A percentile compares a stretch with the other conserved stretches of the same genome.
Evolutionary conservation across 495 filamentous ascomycete genomes (phyloP).

Genomic region (Penicillium samsonianum): DNA sequence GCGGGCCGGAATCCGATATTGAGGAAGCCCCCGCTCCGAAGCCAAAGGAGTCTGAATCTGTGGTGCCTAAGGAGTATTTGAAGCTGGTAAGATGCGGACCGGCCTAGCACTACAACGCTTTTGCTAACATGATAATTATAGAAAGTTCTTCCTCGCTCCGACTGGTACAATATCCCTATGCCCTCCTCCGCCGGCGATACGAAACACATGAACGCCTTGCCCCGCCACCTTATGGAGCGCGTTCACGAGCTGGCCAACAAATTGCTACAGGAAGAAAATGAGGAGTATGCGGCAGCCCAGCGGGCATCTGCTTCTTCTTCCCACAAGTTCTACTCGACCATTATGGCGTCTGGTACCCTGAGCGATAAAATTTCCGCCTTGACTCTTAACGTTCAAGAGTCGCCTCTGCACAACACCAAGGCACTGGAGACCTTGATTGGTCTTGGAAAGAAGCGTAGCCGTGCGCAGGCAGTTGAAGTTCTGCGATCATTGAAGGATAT

Average conservation of each 20-base stretch:
- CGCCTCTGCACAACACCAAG: constrained; percentile 87
- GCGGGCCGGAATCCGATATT: constrained; percentile 12
- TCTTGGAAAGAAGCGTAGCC: constrained; percentile 83
- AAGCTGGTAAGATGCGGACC: constrained; percentile 39
- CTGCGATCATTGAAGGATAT: constrained; percentile 91
- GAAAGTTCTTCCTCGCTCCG: constrained; percentile 74
- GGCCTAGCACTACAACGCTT: background rate
- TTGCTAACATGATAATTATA: constrained; percentile 38
- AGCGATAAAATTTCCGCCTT: constrained; percentile 96
- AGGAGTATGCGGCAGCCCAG: constrained; percentile 57
- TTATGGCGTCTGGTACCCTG: constrained; percentile 94
- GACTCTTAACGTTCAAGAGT: constrained; percentile 92
- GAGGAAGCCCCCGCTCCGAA: constrained; percentile 32
- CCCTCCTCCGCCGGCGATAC: constrained; percentile 52
- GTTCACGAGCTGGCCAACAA: constrained; percentile 73
- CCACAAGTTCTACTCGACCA: constrained; percentile 90
- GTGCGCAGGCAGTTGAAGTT: constrained; percentile 91
- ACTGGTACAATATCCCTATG: constrained; percentile 77
- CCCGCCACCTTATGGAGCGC: constrained; percentile 63
- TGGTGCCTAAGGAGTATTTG: constrained; percentile 35
- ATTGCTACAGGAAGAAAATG: constrained; percentile 73
- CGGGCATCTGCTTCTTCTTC: constrained; percentile 67
- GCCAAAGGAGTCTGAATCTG: constrained; percentile 21
- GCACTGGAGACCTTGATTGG: constrained; percentile 78
- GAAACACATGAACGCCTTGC: constrained; percentile 50